Evolutionary conservation across 768 basidiomycete genomes (phyloP).

Genomic region (Naematelia encephala): DNA sequence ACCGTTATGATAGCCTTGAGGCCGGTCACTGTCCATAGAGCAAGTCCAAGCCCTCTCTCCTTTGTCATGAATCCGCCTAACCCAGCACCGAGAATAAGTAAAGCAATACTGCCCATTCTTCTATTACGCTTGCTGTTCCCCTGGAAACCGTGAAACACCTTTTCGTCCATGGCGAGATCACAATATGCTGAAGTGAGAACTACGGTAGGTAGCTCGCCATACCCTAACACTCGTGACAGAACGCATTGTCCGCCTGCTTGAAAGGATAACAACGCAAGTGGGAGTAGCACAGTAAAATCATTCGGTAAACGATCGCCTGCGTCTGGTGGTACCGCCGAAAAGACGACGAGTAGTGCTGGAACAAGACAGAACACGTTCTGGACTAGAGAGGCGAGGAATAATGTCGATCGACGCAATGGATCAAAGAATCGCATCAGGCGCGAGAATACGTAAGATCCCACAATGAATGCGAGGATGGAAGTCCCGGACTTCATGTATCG

Average conservation of each 20-base stretch:
- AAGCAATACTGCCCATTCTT: conserved; percentile 8
- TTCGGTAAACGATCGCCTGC: conserved; percentile 16
- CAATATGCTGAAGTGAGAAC: conserved; percentile 21
- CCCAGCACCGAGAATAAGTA: conserved; percentile 13
- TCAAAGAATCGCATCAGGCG: conserved; percentile 5
- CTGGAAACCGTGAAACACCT: conserved; percentile 11
- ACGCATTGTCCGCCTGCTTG: conserved; percentile 21
- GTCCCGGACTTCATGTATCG: conserved; percentile 21
- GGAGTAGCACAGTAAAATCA: conserved; percentile 18
- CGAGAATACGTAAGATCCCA: conserved; percentile 21
- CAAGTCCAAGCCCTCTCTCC: conserved; percentile 6
- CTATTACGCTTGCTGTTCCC: conserved; percentile 23
- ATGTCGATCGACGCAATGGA: conserved; percentile 9
- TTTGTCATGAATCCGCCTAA: conserved; percentile 17
- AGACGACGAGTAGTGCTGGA: conserved; percentile 4
- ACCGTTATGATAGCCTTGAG: conserved; percentile 14
- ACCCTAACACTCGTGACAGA: conserved; percentile 14
- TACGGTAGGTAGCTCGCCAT: conserved; percentile 16
- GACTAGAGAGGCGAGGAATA: conserved; percentile 2
- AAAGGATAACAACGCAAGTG: conserved; percentile 11
- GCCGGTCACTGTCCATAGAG: conserved; percentile 11
- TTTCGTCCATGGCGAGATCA: conserved; percentile 20
- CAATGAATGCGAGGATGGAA: conserved; percentile 19
- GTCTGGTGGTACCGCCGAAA: conserved; percentile 9
- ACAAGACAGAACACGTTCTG: conserved; percentile 6